Percentiles rank a stretch among this genome's conserved stretches.
Conservation (phyloP, 2,329 filamentous ascomycete species). For the Fusarium acutatum region DNA sequence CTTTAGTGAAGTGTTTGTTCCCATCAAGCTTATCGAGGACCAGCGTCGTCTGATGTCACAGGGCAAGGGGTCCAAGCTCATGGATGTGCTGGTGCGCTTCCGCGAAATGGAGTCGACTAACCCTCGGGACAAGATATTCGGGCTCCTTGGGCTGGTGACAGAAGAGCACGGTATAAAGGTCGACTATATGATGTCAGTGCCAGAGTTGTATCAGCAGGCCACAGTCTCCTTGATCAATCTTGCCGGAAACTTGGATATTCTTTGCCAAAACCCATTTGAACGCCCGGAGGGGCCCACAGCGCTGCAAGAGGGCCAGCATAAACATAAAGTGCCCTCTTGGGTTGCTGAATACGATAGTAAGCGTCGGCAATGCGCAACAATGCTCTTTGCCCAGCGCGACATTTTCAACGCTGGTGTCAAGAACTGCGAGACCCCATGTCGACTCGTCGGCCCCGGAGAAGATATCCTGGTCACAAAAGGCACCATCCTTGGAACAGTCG, state of each 20-base stretch:
- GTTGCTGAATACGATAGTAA: background rate
- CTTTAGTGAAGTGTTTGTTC: background rate
- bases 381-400: constrained; percentile 14
- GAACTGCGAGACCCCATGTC: background rate
- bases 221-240: constrained; percentile 8
- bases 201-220: background rate
- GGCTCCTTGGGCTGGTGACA: constrained; percentile 7
- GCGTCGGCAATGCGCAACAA: background rate
- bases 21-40: constrained; percentile 13
- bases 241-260: background rate
- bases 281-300: background rate
- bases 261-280: constrained; percentile 27
- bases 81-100: constrained; percentile 11
- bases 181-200: constrained; percentile 2
- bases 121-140: constrained; percentile 10
- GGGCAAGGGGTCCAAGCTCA: background rate
- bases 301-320: fast-evolving
- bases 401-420: constrained; percentile 2
- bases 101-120: background rate
- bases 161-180: constrained; percentile 9
- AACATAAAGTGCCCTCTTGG: constrained; percentile 2
- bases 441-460: background rate
- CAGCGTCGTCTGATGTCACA: background rate
- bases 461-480: background rate
- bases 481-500: background rate